Evolutionary conservation across 305 asterid species (phyloP), one percentile per base, ranked within the genome.

Genomic region (Plantago coronopus): DNA sequence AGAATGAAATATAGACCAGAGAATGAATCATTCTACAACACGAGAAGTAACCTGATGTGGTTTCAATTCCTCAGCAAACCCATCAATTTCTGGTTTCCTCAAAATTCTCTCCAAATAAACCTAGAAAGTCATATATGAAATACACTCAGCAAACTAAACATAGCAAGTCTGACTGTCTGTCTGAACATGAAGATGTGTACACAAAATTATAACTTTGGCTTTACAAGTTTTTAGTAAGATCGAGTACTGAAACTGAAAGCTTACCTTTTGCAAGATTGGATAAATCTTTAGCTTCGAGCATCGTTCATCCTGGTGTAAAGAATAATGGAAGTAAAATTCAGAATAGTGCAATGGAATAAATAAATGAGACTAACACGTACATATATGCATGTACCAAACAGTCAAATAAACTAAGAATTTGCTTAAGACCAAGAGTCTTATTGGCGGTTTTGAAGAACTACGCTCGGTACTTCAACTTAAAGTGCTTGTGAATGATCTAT

Each of bases 201-300:
- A 25, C 58, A 22, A 55, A 72, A 60, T 62, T 54, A 67, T 45
- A 22, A 60, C 19, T 62, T 42, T 61, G 65, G 55, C 51, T 23
- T 57, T 11, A 61, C 29, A 53, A 38, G 50, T 4, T 69, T 60
- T 61, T 34, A 46, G 21, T 50, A 29, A 48, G 69, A 48, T 38
- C 57, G 56, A 69, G 60, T 54, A 43, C 22, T 27, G 49, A 61
- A 59, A 48, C 27, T 25, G 48, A 60, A 56, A 72, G 54, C 64
- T 67, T 79, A 93, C 99, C 99, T 93, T 93, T 80, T 93, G 97
- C 82, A 89, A 81, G 76, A 93, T 87, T 38, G 97, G 99, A 69
- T 85, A 89, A 57, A 93, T 83, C 73, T 87, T 93, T 50, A 93
- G 81, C 82, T 89, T 93, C 2, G 97, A 89, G 87, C 96, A 93